A percentile compares a stretch with the other conserved stretches of the same genome.
Evolutionary conservation across 495 filamentous ascomycete species (phyloP).

Genomic region (Geoglossum glabrum): DNA sequence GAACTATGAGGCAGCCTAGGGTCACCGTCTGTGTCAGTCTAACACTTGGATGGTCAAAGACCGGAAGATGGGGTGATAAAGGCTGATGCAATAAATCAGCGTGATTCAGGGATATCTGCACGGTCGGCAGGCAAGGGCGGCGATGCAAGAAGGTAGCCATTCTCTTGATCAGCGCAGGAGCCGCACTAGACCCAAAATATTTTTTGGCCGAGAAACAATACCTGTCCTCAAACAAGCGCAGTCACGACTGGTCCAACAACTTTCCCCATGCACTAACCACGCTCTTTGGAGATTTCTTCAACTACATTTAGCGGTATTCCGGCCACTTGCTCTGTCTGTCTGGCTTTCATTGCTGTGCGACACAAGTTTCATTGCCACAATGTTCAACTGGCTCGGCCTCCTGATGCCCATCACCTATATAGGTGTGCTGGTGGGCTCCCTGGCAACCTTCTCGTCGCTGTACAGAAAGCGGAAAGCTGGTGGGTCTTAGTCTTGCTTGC

Average conservation of each 20-base stretch:
- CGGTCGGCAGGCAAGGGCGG: not conserved
- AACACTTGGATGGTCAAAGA: too few relatives aligned
- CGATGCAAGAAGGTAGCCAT: not conserved
- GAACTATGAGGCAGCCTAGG: not conserved
- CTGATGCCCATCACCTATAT: conserved; percentile 73
- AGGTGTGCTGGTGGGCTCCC: conserved; percentile 61
- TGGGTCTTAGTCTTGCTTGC: conserved; percentile 23
- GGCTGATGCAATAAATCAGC: not conserved
- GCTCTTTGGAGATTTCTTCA: not conserved
- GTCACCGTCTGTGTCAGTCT: too few relatives aligned
- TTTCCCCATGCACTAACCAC: not conserved
- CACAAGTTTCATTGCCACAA: conserved; percentile 10
- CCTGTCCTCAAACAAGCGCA: too few relatives aligned
- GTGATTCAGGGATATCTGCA: not conserved
- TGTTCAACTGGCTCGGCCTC: conserved; percentile 67
- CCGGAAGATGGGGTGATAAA: not conserved
- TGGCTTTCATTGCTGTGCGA: not conserved
- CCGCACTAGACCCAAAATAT: too few relatives aligned
- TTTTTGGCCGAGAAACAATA: too few relatives aligned
- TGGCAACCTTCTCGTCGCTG: conserved; percentile 76
- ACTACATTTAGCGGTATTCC: not conserved
- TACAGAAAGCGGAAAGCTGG: conserved; percentile 86
- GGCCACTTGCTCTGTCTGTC: not conserved
- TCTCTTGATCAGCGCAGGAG: too few relatives aligned
- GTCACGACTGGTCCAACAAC: too few relatives aligned